Base-by-base conservation (phyloP, 768 basidiomycete species). In the Boletus rubroflammeus region DNA sequence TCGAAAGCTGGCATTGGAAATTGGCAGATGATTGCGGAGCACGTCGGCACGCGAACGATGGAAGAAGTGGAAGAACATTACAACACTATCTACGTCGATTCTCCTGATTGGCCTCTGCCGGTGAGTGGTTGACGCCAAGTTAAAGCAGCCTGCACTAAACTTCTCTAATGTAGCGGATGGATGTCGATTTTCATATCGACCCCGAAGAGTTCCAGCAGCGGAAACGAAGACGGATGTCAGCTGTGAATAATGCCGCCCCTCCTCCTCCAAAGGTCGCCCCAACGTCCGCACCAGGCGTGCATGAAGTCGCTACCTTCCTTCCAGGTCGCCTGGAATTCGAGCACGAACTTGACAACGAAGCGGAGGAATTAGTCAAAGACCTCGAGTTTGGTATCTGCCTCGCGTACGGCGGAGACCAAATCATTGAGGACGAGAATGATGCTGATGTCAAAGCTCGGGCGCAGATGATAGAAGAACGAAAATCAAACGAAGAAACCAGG, bases 291-390 rank as follows among this genome's bases (percentile, higher is more conserved):
- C 96, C 96, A 3, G 92, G 84, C 5, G 84, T 91, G 15, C 96
- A 98, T 68, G 96, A 99, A 73, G 81, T 98, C 38, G 84, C 88
- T 15, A 88, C 88, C 0, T 98, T 88, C 73, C 86, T 99, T 66
- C 96, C 96, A 9, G 96, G 96, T 15, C 86, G 96, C n/a, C 79
- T 99, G 34, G 96, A 99, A 71, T 99, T 99, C 67, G 96, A 99
- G 67, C 94, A 95, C 62, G 96, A 99, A 71, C 74, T 93, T 5
- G 95, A 98, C 66, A 97, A 99, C 68, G 96, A 99, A 48, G 96
- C 96, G 0, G 96, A 99, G 67, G 88, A 95, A 63, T 72, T 92
- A 2, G 88, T 98, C 59, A 98, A 98, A 71, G 93, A 98, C 67
- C 77, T 99, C 58, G 95, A 98, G 67, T 98, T 98, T 62, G 96